These are phyloP conservation scores for Melocanna baccifera DNA, from an alignment of 176 grass and related monocot genomes.

Conservation along the genomic window DNA sequence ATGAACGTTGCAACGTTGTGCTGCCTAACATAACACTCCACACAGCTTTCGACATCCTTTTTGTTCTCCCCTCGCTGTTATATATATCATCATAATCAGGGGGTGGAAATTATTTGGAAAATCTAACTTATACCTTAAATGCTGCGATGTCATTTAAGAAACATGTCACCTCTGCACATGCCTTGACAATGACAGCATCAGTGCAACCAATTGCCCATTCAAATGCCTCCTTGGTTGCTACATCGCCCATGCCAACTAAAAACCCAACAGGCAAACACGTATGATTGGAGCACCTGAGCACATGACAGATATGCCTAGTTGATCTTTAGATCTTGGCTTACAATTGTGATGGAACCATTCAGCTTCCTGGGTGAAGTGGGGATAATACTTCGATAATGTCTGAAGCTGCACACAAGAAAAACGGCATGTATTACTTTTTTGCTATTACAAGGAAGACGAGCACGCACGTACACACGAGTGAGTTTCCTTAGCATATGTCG, in stretches of 20 bases:
- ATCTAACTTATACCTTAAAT: slow-evolving; percentile 9
- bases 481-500: too few species aligned
- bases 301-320: background rate
- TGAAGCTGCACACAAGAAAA: slow-evolving; percentile 17
- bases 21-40: too few species aligned
- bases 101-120: too few species aligned
- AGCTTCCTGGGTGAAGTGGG: slow-evolving; percentile 44
- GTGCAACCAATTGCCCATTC: slow-evolving; percentile 20
- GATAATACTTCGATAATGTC: background rate
- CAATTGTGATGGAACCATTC: slow-evolving; percentile 35
- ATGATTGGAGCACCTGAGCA: background rate
- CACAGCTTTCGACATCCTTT: too few species aligned
- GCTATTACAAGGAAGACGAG: too few species aligned
- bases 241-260: slow-evolving; percentile 28
- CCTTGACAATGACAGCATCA: background rate
- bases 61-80: too few species aligned
- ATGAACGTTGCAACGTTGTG: too few species aligned
- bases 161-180: background rate
- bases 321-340: slow-evolving; percentile 24
- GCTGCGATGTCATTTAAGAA: slow-evolving; percentile 35
- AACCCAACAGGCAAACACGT: background rate
- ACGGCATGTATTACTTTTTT: too few species aligned
- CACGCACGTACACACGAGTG: too few species aligned
- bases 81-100: too few species aligned
- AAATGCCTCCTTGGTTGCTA: slow-evolving; percentile 35